Evolutionary conservation across 192 early-diverging fungal genomes (phyloP), one percentile per base, ranked within the genome.

Genomic region (Coemansia sp.): DNA sequence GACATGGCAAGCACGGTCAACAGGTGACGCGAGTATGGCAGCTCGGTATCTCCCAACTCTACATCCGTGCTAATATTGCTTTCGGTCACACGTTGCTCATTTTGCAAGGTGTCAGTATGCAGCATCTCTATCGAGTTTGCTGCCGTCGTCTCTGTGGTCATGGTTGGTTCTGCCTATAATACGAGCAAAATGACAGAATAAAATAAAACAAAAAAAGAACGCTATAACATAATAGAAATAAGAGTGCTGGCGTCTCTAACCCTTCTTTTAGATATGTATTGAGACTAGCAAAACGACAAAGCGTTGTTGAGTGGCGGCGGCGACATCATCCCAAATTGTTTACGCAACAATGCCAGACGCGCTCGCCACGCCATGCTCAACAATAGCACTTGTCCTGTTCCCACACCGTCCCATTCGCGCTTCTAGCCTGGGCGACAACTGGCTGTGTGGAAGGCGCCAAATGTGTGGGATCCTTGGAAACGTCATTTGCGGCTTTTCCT

Each of bases 1-100:
- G 72, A 62, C 18, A 91, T 70, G 15, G 65, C 60, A 21, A 63
- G 19, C 26, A 80, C 27, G 4, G 27, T 61, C 53, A 33, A 29
- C 32, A 11, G 52, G 19, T 15, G 53, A 15, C 53, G 56, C 14
- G 39, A 21, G 21, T 41, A 38, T 24, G 46, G 12, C 12, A 50
- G 4, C 26, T 50, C 46, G 3, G 21, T 29, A 5, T 50, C 46
- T 11, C 27, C 46, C 46, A 50, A n/a, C 46, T 50, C 46, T 5
- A 27, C 27, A 29, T 50, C 46, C 14, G 46, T 50, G 46, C 46
- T 50, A 27, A 27, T 26, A 14, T 50, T 22, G 8, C 46, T 50
- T 7, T 50, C 46, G 14, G 46, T 24, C 27, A 50, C 11, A 12
- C 22, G 46, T 14, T 26, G 46, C 5, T 24, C 46, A 15, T 50